Conservation (phyloP, 2,329 filamentous ascomycete species). For the Rhexocercosporidium sp. region DNA sequence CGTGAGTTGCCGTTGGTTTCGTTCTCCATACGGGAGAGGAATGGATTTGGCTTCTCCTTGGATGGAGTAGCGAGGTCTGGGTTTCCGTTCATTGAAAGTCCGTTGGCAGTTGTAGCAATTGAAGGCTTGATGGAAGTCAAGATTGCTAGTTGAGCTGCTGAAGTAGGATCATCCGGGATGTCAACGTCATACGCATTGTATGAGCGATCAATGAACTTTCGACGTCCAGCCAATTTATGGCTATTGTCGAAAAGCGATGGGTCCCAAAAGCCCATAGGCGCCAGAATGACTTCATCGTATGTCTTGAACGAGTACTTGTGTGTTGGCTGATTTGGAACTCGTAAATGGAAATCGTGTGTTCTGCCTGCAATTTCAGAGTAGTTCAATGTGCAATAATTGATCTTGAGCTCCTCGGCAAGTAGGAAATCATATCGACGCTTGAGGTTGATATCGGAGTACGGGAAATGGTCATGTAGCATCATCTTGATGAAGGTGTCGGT, state of each 20-base stretch:
- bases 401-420: conserved; percentile 93
- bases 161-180: conserved; percentile 84
- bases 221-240: conserved; percentile 77
- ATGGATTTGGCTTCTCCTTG: conserved; percentile 68
- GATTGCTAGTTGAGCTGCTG: conserved; percentile 78
- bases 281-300: conserved; percentile 94
- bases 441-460: conserved; percentile 93
- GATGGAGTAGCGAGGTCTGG: conserved; percentile 61
- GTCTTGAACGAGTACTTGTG: conserved; percentile 95
- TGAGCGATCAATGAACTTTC: conserved; percentile 83
- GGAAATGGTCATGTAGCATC: conserved; percentile 96
- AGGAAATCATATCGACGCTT: conserved; percentile 89
- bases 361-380: conserved; percentile 90
- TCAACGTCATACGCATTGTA: conserved; percentile 94
- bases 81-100: conserved; percentile 42
- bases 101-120: conserved; percentile 51
- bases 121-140: conserved; percentile 65
- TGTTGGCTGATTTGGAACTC: conserved; percentile 86
- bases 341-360: conserved; percentile 86
- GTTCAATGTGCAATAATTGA: conserved; percentile 88
- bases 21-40: conserved; percentile 69
- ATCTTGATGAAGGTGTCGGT: conserved; percentile 96
- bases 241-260: conserved; percentile 85
- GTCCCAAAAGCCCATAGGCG: conserved; percentile 93
- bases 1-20: conserved; percentile 73